Conservation (phyloP, 1,284 basidiomycete genomes). For the Clitocybe nebularis region DNA sequence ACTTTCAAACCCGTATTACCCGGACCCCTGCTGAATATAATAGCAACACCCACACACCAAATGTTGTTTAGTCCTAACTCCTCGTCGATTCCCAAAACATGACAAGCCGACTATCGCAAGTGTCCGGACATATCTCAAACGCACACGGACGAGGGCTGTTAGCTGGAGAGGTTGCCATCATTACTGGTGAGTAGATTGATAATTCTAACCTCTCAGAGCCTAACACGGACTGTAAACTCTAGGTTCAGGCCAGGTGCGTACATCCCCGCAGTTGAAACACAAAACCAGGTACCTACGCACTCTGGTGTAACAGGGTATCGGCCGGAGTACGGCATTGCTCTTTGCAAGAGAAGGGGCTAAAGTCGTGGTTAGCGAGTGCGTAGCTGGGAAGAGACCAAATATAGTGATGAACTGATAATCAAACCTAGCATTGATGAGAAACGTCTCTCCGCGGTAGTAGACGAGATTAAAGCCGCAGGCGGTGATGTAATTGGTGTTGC, state of each 20-base stretch:
- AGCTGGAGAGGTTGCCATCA: slow-evolving; percentile 77
- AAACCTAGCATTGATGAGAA: slow-evolving; percentile 57
- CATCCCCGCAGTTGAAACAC: neutral
- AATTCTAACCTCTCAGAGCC: too few species aligned
- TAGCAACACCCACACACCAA: too few species aligned
- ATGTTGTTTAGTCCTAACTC: too few species aligned
- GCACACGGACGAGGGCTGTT: slow-evolving; percentile 61
- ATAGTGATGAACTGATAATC: slow-evolving; percentile 5
- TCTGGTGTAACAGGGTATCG: slow-evolving; percentile 67
- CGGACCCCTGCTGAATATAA: too few species aligned
- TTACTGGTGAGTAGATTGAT: slow-evolving; percentile 47
- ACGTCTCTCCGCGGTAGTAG: slow-evolving; percentile 62
- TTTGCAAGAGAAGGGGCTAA: slow-evolving; percentile 86
- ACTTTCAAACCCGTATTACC: too few species aligned
- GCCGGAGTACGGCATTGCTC: slow-evolving; percentile 67
- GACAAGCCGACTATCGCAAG: slow-evolving; percentile 66
- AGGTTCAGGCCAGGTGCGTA: slow-evolving; percentile 2
- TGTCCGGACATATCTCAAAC: slow-evolving; percentile 65
- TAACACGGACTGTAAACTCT: too few species aligned
- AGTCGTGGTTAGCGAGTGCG: slow-evolving; percentile 80
- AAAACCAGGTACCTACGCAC: too few species aligned
- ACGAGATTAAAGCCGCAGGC: slow-evolving; percentile 71
- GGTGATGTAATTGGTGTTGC: slow-evolving; percentile 71
- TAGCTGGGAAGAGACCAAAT: slow-evolving; percentile 2
- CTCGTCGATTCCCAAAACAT: too few species aligned